Conservation (phyloP, 2,329 filamentous ascomycete species). For the Fusarium siculi region DNA sequence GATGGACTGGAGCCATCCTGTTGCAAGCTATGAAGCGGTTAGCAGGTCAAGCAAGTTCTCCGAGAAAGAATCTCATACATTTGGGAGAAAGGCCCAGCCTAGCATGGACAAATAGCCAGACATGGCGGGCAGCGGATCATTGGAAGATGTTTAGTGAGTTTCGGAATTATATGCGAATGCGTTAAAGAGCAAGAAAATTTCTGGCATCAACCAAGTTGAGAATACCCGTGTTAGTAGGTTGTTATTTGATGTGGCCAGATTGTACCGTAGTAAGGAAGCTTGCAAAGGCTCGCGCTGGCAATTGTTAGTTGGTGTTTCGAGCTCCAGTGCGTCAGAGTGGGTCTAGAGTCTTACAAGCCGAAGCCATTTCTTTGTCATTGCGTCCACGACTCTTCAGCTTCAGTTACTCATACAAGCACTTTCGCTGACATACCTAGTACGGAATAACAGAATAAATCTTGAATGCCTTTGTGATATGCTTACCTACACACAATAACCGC, state of each 20-base stretch:
- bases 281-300: conserved; percentile 24
- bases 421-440: background rate
- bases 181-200: background rate
- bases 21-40: conserved; percentile 70
- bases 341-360: conserved; percentile 22
- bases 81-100: conserved; percentile 68
- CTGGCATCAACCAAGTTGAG: background rate
- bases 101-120: conserved; percentile 63
- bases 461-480: background rate
- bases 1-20: conserved; percentile 79
- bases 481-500: background rate
- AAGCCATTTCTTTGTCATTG: background rate
- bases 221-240: background rate
- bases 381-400: background rate
- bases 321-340: conserved; percentile 43
- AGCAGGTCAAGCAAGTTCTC: conserved; percentile 16
- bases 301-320: conserved; percentile 28
- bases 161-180: background rate
- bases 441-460: background rate
- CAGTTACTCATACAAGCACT: background rate
- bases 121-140: conserved; percentile 52
- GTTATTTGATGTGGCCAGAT: conserved; percentile 35
- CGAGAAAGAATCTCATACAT: conserved; percentile 51
- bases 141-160: conserved; percentile 9
- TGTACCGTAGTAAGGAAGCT: conserved; percentile 8